Conservation (phyloP, 768 basidiomycete species). For the Tylopilus felleus region DNA sequence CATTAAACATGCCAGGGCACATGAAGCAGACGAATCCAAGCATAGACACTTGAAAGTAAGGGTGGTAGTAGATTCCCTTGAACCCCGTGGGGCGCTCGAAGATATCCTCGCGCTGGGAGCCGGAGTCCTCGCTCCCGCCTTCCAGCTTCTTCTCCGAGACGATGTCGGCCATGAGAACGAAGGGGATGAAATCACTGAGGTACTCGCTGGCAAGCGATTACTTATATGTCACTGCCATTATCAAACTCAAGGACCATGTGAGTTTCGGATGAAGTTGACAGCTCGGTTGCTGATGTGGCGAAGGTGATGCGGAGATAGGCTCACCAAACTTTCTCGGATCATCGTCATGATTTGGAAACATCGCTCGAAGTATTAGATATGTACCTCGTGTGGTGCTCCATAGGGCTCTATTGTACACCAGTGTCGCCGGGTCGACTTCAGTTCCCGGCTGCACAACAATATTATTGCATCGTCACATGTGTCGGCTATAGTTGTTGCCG, state of each 20-base stretch:
- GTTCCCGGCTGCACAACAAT: neutral
- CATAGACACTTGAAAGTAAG: slow-evolving; percentile 44
- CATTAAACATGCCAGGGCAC: slow-evolving; percentile 71
- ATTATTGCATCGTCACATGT: neutral
- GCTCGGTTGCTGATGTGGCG: neutral
- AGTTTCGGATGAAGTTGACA: slow-evolving; percentile 16
- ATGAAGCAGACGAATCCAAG: slow-evolving; percentile 67
- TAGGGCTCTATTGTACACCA: too few species aligned
- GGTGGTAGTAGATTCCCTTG: slow-evolving; percentile 56
- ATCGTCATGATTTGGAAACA: neutral
- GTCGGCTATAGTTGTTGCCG: neutral
- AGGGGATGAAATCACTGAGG: neutral
- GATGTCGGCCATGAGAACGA: slow-evolving; percentile 15
- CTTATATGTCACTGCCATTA: slow-evolving; percentile 11
- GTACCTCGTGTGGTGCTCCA: too few species aligned
- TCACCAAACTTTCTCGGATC: neutral
- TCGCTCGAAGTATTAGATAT: neutral
- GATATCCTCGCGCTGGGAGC: slow-evolving; percentile 28
- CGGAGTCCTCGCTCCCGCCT: slow-evolving; percentile 29
- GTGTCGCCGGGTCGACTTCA: neutral
- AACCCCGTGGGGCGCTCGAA: slow-evolving; percentile 49
- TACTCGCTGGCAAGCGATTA: neutral
- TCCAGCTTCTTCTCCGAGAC: slow-evolving; percentile 21
- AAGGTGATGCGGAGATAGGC: neutral
- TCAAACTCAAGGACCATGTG: slow-evolving; percentile 7